Evolutionary conservation across 192 early-diverging fungal genomes (phyloP).

Genomic region (Podila verticillata): DNA sequence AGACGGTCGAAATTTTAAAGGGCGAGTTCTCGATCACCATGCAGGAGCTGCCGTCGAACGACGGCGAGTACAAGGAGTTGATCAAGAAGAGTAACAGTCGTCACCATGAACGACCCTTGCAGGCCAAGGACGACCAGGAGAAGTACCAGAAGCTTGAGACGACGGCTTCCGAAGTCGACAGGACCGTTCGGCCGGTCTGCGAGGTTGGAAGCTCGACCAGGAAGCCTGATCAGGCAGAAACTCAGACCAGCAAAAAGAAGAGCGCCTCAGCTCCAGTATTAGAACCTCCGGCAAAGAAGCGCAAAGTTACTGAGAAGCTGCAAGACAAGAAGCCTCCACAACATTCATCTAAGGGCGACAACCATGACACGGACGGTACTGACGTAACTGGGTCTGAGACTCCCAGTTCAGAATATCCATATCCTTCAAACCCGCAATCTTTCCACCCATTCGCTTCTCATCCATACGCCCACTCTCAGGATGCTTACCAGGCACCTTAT

Average conservation of each 20-base stretch:
- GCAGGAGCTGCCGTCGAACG: slow-evolving; percentile 1
- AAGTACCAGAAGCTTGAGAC: slow-evolving; percentile 28
- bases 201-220: background rate
- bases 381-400: too few species aligned
- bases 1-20: slow-evolving; percentile 42
- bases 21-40: slow-evolving; percentile 31
- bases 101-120: slow-evolving; percentile 34
- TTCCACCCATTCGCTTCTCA: background rate
- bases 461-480: background rate
- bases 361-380: too few species aligned
- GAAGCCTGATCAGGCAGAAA: background rate
- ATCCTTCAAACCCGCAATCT: too few species aligned
- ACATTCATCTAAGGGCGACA: too few species aligned
- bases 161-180: background rate
- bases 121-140: slow-evolving; percentile 20
- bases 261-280: too few species aligned
- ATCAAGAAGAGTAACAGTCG: slow-evolving; percentile 17
- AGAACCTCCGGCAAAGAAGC: too few species aligned
- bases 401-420: too few species aligned
- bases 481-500: background rate
- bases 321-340: too few species aligned
- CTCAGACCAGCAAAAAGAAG: too few species aligned
- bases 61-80: slow-evolving; percentile 7
- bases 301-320: too few species aligned
- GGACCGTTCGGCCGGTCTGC: background rate